Evolutionary conservation across 257 asterid genomes (phyloP).

Genomic region (Nicotiana tabacum): DNA sequence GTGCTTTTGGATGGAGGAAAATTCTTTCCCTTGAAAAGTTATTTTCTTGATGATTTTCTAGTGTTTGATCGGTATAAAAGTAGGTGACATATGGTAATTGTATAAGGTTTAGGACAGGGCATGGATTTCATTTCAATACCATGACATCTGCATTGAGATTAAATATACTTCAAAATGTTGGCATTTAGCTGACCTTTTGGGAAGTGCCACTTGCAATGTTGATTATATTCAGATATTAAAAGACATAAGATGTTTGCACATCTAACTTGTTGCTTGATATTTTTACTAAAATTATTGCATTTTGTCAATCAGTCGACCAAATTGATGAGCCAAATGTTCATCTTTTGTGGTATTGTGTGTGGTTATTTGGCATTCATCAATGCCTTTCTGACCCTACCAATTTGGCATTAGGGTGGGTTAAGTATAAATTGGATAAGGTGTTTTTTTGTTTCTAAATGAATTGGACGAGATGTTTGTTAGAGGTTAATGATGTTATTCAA

Average conservation of each 20-base stretch:
- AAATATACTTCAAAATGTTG: background rate
- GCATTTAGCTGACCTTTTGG: background rate
- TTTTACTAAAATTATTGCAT: background rate
- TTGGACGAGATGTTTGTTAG: background rate
- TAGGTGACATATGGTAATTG: background rate
- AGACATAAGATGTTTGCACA: background rate
- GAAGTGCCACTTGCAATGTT: background rate
- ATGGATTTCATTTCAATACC: background rate
- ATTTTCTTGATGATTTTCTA: background rate
- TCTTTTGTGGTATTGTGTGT: background rate
- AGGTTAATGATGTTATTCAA: background rate
- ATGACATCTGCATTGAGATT: background rate
- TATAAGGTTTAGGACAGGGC: background rate
- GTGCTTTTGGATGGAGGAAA: background rate
- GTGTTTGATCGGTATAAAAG: background rate
- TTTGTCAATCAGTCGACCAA: background rate
- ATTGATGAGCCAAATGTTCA: background rate
- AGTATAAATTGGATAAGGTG: background rate
- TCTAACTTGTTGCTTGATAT: background rate
- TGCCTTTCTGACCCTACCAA: background rate
- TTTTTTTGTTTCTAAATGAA: background rate
- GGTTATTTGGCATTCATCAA: background rate
- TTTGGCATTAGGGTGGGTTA: background rate
- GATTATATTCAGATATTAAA: background rate
- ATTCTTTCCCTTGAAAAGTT: background rate